Evolutionary conservation across 768 basidiomycete species (phyloP), one percentile per base, ranked within the genome.

Genomic region (Ramaria rubella): DNA sequence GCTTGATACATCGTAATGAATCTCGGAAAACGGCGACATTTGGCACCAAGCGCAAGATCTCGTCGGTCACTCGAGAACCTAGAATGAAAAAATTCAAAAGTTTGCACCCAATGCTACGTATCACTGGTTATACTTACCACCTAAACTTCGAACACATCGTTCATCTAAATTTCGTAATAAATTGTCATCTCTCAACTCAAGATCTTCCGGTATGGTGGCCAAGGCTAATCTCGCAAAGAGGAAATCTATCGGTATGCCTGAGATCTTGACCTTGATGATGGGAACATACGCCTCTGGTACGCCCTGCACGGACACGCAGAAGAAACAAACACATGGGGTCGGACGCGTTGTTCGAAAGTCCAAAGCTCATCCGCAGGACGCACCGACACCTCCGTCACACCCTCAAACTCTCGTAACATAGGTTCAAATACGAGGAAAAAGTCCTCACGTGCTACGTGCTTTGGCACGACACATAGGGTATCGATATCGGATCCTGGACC

Each of bases 241-340:
- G 62, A 99, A 85, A 76, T 99, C 95, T 61, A 99, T 77, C 51
- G 94, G 90, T 57, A 99, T 90, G 19, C 94, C 94, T 24, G 78
- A 82, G 49, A 99, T 89, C 69, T 90, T 92, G 38, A 86, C 80
- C 72, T 87, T 93, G 75, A 99, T 86, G 66, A 99, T 83, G 2
- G 96, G 96, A 1, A 99, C 96, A 65, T 86, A 98, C 5, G 96
- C 96, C 63, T 95, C 93, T 6, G 94, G 94, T 1, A 98, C 95
- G 36, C 91, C 89, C 95, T 98, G 65, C 21, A 59, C 59, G 34
- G n/a, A 51, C 44, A 31, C 48, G 50, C 54, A 54, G 52, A 33
- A 38, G 49, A 23, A 59, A 44, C 38, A 33, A 34, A 38, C 38
- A 43, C 26, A 33, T 29, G 27, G 43, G 21, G 4, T 46, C 11